Evolutionary conservation across 108 stramenopile genomes (phyloP).

Genomic region (Nannochloropsis salina): DNA sequence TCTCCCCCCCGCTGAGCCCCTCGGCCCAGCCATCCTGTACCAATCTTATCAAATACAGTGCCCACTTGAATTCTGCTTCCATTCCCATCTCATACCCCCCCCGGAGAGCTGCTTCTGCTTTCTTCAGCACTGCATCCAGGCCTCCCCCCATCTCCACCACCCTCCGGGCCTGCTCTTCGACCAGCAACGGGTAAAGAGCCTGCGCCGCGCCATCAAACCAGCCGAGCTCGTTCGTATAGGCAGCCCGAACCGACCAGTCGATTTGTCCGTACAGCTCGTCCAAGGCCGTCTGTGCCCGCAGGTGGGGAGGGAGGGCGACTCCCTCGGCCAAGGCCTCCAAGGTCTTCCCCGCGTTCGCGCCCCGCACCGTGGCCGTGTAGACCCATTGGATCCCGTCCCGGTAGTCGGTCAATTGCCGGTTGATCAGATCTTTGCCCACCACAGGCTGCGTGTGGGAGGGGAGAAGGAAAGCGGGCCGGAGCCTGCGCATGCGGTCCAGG

Average conservation of each 20-base stretch:
- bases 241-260: not conserved
- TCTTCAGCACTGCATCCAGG: not conserved
- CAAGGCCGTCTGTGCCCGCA: not conserved
- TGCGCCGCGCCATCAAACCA: not conserved
- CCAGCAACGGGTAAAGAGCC: not conserved
- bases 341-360: not conserved
- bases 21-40: not conserved
- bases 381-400: constrained; percentile 4
- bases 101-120: not conserved
- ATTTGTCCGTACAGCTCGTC: not conserved
- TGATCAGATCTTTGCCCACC: not conserved
- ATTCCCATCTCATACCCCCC: not conserved
- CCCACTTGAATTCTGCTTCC: not conserved
- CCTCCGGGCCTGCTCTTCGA: not conserved
- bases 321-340: not conserved
- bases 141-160: not conserved
- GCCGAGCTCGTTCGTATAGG: not conserved
- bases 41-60: not conserved
- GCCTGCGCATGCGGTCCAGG: not conserved
- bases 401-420: not conserved
- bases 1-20: not conserved
- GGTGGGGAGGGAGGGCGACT: not conserved
- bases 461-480: not conserved
- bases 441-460: not conserved
- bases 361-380: not conserved